phyloP scores from a whole-genome alignment of 192 early-diverging fungal genomes.

The Rhizophagus clarus region DNA sequence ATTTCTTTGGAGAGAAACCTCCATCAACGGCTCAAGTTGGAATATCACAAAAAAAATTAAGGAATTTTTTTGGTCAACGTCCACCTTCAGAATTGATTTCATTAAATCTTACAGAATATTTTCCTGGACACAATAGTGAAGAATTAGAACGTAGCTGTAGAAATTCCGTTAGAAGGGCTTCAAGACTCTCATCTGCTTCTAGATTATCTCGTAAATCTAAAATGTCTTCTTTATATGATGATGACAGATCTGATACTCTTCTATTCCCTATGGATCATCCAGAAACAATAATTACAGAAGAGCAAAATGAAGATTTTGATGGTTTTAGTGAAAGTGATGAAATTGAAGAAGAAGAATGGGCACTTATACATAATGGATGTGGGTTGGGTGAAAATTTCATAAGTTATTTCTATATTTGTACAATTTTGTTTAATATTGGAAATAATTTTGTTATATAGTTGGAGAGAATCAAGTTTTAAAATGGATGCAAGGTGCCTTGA shows the following conservation, averaged over 20 bases:
- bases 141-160: slow-evolving; percentile 29
- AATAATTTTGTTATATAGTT: too few species aligned
- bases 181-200: slow-evolving; percentile 38
- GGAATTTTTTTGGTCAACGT: slow-evolving; percentile 91
- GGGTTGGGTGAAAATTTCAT: not conserved
- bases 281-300: slow-evolving; percentile 17
- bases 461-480: slow-evolving; percentile 35
- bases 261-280: not conserved
- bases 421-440: too few species aligned
- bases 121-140: slow-evolving; percentile 64
- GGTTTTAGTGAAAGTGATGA: not conserved
- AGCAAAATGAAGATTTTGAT: not conserved
- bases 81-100: slow-evolving; percentile 93
- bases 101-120: slow-evolving; percentile 88
- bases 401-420: not conserved
- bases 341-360: slow-evolving; percentile 32
- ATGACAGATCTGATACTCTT: not conserved
- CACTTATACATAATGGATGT: not conserved
- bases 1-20: slow-evolving; percentile 31
- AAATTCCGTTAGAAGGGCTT: slow-evolving; percentile 37
- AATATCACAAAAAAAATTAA: slow-evolving; percentile 49
- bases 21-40: slow-evolving; percentile 17
- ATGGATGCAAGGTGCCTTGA: slow-evolving; percentile 88
- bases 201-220: slow-evolving; percentile 21
- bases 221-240: slow-evolving; percentile 16